A percentile compares a stretch with the other conserved stretches of the same genome.
These are phyloP conservation scores for Mortierella sp. DNA, from an alignment of 371 early-diverging fungal species.

Conservation along the genomic window DNA sequence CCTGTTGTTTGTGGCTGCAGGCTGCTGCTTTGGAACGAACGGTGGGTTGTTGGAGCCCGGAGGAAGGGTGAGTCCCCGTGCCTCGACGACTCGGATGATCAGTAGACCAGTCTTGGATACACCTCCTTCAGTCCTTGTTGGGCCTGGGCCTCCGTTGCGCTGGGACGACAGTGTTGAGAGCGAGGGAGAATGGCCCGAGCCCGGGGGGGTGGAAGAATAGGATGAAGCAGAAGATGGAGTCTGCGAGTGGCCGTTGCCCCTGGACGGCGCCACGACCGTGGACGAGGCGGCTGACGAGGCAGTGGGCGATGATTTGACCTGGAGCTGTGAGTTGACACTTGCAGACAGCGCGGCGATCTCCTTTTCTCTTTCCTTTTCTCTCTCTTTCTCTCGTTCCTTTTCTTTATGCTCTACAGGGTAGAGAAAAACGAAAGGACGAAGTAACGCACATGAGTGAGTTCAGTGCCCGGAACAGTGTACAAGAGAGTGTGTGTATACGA, in stretches of 20 bases:
- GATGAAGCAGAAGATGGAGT: conserved; percentile 21
- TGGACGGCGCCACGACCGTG: conserved; percentile 26
- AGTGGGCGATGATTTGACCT: conserved; percentile 24
- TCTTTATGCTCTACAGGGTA: conserved; percentile 41
- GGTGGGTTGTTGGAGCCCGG: conserved; percentile 57
- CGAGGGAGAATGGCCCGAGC: conserved; percentile 20
- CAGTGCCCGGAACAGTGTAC: background rate
- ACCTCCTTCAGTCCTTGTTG: conserved; percentile 1
- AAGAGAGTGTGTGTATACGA: background rate
- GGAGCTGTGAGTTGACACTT: conserved; percentile 26
- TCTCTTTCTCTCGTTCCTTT: conserved; percentile 40
- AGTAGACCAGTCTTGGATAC: conserved; percentile 66
- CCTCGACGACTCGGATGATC: conserved; percentile 85
- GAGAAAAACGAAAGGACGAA: background rate
- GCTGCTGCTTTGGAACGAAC: conserved; percentile 50
- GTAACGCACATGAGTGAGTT: background rate
- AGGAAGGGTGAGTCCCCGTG: conserved; percentile 72
- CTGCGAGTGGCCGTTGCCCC: conserved; percentile 27
- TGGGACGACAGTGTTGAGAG: conserved; percentile 13
- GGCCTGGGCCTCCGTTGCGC: conserved; percentile 7
- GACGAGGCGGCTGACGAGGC: conserved; percentile 19
- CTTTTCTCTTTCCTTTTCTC: conserved; percentile 39
- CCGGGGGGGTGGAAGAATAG: conserved; percentile 19
- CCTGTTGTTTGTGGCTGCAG: conserved; percentile 58
- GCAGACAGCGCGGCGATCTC: conserved; percentile 41